Percentiles rank a stretch among this genome's conserved stretches.
phyloP scores from a whole-genome alignment of 305 asterid species.

The Stenogyne calaminthoides region DNA sequence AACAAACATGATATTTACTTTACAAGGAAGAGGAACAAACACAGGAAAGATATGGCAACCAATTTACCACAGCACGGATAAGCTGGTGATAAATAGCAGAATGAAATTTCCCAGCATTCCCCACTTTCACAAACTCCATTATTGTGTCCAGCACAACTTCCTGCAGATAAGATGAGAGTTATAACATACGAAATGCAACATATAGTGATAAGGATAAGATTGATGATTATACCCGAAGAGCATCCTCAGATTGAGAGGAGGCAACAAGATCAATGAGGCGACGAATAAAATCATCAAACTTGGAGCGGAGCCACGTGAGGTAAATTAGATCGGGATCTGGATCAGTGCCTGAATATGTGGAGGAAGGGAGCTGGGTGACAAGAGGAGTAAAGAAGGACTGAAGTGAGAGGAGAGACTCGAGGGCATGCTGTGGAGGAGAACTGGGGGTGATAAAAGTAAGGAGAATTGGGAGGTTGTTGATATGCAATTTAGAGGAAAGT shows the following conservation, averaged over 20 bases:
- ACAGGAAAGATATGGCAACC: background rate
- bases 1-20: slow-evolving; percentile 5
- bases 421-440: slow-evolving; percentile 54
- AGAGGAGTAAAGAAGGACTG: slow-evolving; percentile 85
- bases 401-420: slow-evolving; percentile 75
- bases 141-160: slow-evolving; percentile 75
- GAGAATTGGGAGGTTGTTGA: slow-evolving; percentile 74
- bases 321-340: slow-evolving; percentile 68
- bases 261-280: slow-evolving; percentile 49
- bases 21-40: background rate
- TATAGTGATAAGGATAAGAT: background rate
- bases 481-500: slow-evolving; percentile 65
- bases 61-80: slow-evolving; percentile 62
- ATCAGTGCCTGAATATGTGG: slow-evolving; percentile 37
- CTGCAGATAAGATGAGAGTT: slow-evolving; percentile 35
- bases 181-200: background rate
- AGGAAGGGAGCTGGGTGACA: slow-evolving; percentile 53
- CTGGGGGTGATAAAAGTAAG: slow-evolving; percentile 51
- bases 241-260: slow-evolving; percentile 53
- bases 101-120: slow-evolving; percentile 75
- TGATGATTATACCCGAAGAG: slow-evolving; percentile 54
- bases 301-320: slow-evolving; percentile 81
- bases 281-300: slow-evolving; percentile 64
- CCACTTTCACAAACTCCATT: slow-evolving; percentile 88
- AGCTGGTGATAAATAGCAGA: slow-evolving; percentile 74